Evolutionary conservation across 352 stramenopile genomes (phyloP).

Genomic region (Pythium pyrilobum): DNA sequence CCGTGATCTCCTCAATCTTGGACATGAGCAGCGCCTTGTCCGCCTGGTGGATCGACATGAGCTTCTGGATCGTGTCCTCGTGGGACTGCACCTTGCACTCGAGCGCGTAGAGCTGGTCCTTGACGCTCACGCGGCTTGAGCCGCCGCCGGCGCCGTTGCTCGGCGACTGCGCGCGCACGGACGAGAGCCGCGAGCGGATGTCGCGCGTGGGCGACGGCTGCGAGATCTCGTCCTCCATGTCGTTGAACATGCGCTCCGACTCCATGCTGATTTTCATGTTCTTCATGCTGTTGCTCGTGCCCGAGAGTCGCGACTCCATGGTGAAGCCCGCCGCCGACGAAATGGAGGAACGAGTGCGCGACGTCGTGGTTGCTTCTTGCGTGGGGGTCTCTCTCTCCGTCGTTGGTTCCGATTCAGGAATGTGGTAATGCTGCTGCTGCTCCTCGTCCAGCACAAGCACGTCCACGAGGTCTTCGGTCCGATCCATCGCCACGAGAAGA

Average conservation of each 20-base stretch:
- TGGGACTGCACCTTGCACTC: slow-evolving; percentile 77
- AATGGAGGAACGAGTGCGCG: slow-evolving; percentile 2
- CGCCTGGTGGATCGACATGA: slow-evolving; percentile 78
- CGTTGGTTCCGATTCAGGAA: slow-evolving; percentile 6
- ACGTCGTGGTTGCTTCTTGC: slow-evolving; percentile 5
- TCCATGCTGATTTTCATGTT: slow-evolving; percentile 83
- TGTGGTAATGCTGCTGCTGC: not conserved
- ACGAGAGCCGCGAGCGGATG: slow-evolving; percentile 52
- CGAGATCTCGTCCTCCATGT: slow-evolving; percentile 68
- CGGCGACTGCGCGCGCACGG: slow-evolving; percentile 43
- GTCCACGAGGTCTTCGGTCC: too few relatives aligned
- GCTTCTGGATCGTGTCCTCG: slow-evolving; percentile 79
- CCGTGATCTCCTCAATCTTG: slow-evolving; percentile 80
- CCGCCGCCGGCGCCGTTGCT: slow-evolving; percentile 25
- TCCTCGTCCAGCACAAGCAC: too few relatives aligned
- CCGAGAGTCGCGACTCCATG: slow-evolving; percentile 65
- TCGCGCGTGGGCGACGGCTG: slow-evolving; percentile 47
- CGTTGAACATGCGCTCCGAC: slow-evolving; percentile 72
- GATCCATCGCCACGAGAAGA: too few relatives aligned
- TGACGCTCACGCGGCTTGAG: slow-evolving; percentile 53
- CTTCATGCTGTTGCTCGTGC: slow-evolving; percentile 60
- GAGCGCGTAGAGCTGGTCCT: slow-evolving; percentile 74
- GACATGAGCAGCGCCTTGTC: slow-evolving; percentile 70
- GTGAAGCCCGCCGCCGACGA: slow-evolving; percentile 6
- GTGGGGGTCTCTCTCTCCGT: not conserved